Evolutionary conservation across 2,329 filamentous ascomycete species (phyloP).

Genomic region (Sclerotinia borealis): DNA sequence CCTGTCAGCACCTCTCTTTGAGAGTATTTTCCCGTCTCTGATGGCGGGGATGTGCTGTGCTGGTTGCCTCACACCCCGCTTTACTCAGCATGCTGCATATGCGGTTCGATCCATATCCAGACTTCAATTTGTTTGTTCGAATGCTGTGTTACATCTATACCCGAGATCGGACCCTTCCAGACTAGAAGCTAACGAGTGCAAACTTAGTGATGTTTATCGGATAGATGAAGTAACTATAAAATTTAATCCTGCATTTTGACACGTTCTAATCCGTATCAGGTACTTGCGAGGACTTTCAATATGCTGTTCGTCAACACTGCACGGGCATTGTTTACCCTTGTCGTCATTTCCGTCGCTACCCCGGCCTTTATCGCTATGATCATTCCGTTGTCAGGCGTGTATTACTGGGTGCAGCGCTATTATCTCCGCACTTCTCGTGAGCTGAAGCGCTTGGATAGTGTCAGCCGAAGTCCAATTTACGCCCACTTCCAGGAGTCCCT

Average conservation of each 20-base stretch:
- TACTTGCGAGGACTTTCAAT: constrained; percentile 93
- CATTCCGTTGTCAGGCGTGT: constrained; percentile 71
- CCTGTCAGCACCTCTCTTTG: background rate
- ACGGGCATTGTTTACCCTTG: constrained; percentile 74
- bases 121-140: background rate
- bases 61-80: background rate
- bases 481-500: constrained; percentile 98
- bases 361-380: constrained; percentile 78
- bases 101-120: constrained; percentile 8
- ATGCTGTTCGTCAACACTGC: constrained; percentile 82
- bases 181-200: constrained; percentile 1
- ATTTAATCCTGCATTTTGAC: background rate
- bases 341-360: constrained; percentile 74
- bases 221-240: constrained; percentile 29
- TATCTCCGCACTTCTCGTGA: constrained; percentile 95
- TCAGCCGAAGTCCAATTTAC: constrained; percentile 92
- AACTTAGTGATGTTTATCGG: constrained; percentile 46
- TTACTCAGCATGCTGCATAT: background rate
- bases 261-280: constrained; percentile 73
- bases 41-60: background rate
- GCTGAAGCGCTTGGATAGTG: constrained; percentile 90
- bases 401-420: constrained; percentile 92
- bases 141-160: background rate
- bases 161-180: background rate
- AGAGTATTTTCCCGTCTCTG: background rate